phyloP scores from a whole-genome alignment of 352 stramenopile species.

The Phytopythium cucurbitacearum region DNA sequence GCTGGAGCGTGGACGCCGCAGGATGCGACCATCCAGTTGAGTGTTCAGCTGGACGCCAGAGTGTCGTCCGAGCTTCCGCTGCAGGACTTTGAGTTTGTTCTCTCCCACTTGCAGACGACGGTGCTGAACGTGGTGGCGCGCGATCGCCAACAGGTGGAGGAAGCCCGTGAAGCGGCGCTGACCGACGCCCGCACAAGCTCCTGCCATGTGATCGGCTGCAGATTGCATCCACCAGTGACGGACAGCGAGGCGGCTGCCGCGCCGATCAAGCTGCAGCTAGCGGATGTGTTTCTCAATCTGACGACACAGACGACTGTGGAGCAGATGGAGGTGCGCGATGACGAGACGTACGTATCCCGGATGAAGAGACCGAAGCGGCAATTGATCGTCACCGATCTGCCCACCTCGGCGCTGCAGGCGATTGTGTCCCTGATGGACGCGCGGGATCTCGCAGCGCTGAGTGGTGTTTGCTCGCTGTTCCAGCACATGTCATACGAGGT shows the following conservation, averaged over 20 bases:
- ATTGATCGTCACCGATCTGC: constrained; percentile 65
- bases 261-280: constrained; percentile 37
- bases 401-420: constrained; percentile 44
- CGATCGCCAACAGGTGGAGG: constrained; percentile 10
- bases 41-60: constrained; percentile 32
- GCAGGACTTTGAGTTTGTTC: constrained; percentile 53
- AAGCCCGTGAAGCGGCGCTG: constrained; percentile 14
- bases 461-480: constrained; percentile 64
- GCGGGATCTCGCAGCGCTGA: constrained; percentile 51
- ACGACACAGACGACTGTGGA: constrained; percentile 47
- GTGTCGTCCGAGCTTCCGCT: constrained; percentile 15
- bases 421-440: constrained; percentile 62
- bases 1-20: neutral
- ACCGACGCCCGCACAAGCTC: constrained; percentile 31
- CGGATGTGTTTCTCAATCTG: constrained; percentile 67
- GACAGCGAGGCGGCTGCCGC: constrained; percentile 1
- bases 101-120: constrained; percentile 49
- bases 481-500: constrained; percentile 83
- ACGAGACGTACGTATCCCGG: constrained; percentile 48
- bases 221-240: constrained; percentile 30
- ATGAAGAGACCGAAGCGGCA: constrained; percentile 27
- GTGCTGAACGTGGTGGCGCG: constrained; percentile 28
- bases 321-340: constrained; percentile 69
- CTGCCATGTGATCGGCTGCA: constrained; percentile 68
- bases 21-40: constrained; percentile 50